Conservation (phyloP, 371 early-diverging fungal genomes). For the Saksenaea oblongispora region DNA sequence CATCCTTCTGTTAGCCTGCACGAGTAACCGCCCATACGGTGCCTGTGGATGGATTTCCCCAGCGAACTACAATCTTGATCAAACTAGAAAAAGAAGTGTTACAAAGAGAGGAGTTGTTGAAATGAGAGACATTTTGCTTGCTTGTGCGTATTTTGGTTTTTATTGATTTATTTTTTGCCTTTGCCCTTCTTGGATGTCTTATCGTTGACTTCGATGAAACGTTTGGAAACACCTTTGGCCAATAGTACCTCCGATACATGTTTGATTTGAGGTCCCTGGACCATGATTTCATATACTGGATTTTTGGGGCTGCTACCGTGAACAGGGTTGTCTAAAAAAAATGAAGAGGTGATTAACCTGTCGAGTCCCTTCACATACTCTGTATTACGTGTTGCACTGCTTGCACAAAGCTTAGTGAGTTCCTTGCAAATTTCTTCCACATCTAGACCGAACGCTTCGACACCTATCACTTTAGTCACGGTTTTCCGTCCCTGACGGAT, state of each 20-base stretch:
- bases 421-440: slow-evolving; percentile 64
- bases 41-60: slow-evolving; percentile 87
- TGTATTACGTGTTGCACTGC: slow-evolving; percentile 63
- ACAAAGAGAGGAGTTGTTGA: slow-evolving; percentile 74
- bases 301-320: slow-evolving; percentile 60
- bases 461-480: slow-evolving; percentile 62
- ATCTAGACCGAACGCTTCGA: slow-evolving; percentile 65
- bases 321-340: slow-evolving; percentile 51
- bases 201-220: slow-evolving; percentile 57
- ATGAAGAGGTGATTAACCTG: background rate
- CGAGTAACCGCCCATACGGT: slow-evolving; percentile 94
- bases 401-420: slow-evolving; percentile 65
- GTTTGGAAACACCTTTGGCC: slow-evolving; percentile 59
- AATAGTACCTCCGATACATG: slow-evolving; percentile 53
- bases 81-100: slow-evolving; percentile 87
- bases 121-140: slow-evolving; percentile 27
- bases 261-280: slow-evolving; percentile 73
- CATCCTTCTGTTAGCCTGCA: slow-evolving; percentile 64
- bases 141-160: background rate
- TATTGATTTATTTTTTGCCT: slow-evolving; percentile 34
- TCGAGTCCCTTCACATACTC: background rate
- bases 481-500: slow-evolving; percentile 66
- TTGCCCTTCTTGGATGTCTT: slow-evolving; percentile 66
- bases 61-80: slow-evolving; percentile 91
- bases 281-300: slow-evolving; percentile 68